Base-by-base conservation (phyloP, 169 alveolate species). In the Plasmodium gonderi region DNA sequence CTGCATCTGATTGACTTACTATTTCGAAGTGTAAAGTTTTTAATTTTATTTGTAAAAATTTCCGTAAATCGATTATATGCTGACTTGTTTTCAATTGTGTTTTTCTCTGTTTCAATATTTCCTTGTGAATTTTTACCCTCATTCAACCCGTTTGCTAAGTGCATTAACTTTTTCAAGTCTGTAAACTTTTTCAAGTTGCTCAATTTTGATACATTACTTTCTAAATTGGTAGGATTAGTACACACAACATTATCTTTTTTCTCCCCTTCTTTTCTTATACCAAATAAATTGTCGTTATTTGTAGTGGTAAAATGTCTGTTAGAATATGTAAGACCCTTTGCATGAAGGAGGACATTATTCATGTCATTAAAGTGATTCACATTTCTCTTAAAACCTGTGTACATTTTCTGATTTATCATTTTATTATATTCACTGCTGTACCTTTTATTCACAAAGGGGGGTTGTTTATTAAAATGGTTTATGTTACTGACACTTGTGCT, bases 11-110 rank as follows among this genome's bases (percentile, higher is more conserved):
- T 23, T 5, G 92, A 82, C 60, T 69, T 82, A 29, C 76, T 68
- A 47, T 17, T 42, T 45, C 75, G 64, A 54, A 82, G 81, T 36
- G 81, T 82, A 29, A 82, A 82, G 14, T 72, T 68, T 45, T 45
- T 82, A 26, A 82, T 44, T 69, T 36, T 44, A 20, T 40, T 47
- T 1, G 92, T 68, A 49, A 82, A 6, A 14, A 82, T 82, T 69
- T 82, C 92, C n/a, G 92, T 82, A 49, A 82, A 68, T 42, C 92
- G 44, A 54, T 67, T 68, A 40, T 82, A 82, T 47, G 74, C 76
- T 11, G 80, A 68, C 31, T 82, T 82, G 33, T 36, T 77, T 42
- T 77, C 40, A 7, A 12, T 38, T 23, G 9, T 51, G 5, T 65
- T 54, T 12, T 40, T 45, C 44, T 5, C 49, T 17, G 23, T 82